A percentile compares a stretch with the other conserved stretches of the same genome.
Conservation (phyloP, 73 alveolate species). For the Paramecium primaurelia region DNA sequence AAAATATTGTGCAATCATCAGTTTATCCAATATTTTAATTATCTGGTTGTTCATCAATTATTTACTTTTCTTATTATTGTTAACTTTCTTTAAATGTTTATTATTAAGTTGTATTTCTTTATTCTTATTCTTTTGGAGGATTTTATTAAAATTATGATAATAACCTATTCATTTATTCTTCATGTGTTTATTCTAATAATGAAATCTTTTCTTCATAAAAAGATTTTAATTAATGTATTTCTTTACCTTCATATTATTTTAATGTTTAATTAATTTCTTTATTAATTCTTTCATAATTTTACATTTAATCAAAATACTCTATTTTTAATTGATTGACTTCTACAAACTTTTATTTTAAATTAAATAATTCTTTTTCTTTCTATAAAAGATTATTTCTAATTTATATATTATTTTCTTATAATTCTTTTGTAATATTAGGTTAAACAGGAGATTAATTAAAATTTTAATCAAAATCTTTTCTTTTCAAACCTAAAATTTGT, state of each 20-base stretch:
- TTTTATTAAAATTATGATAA: background rate
- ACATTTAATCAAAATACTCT: background rate
- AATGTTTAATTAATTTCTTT: background rate
- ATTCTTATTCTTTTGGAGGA: background rate
- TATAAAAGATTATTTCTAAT: background rate
- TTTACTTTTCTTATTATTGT: background rate
- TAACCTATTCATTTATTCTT: conserved; percentile 47
- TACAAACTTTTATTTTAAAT: background rate
- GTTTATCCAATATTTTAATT: background rate
- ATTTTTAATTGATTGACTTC: conserved; percentile 5
- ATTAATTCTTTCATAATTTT: background rate
- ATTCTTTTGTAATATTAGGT: background rate
- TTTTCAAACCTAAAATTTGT: background rate
- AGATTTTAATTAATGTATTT: background rate
- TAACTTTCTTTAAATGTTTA: background rate
- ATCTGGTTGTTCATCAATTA: background rate
- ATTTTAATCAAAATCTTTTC: background rate
- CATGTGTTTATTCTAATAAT: background rate
- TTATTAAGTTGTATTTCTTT: background rate
- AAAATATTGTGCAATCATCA: conserved; percentile 36
- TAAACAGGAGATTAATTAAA: background rate
- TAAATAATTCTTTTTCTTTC: conserved; percentile 3
- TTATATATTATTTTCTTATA: background rate
- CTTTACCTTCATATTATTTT: background rate
- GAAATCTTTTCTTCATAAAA: conserved; percentile 8